Evolutionary conservation across 2,329 filamentous ascomycete genomes (phyloP), one percentile per base, ranked within the genome.

Genomic region (Aspergillus spinulosporus): DNA sequence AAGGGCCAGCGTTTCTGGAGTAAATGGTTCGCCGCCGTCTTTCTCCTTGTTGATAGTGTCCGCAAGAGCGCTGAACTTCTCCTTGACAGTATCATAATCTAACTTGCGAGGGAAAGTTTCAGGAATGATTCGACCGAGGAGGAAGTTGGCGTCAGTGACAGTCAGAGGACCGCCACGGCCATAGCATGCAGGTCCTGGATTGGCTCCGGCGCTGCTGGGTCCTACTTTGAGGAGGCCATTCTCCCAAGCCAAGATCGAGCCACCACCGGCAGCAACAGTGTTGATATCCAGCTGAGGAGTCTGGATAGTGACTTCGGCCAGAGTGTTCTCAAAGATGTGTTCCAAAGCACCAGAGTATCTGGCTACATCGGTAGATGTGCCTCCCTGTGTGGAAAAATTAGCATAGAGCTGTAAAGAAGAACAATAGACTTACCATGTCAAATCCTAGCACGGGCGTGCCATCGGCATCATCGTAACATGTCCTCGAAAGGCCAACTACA

Each of bases 201-300:
- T 92, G 2, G 92, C 92, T 37, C 90, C 89, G 0, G 92, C 92
- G 3, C 90, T 96, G 70, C 96, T 92, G 0, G 92, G 92, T 0
- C 92, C 92, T 9, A 97, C 92, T 0, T 94, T 90, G 65, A 97
- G 97, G 0, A 97, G 79, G 0, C 92, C 92, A 62, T 96, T 96
- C 60, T 84, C 86, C 82, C 91, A 96, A 73, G 95, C 94, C 2
- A 97, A 79, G 36, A 77, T 76, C 1, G 76, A 78, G 15, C 76
- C 76, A 60, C 92, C 92, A 45, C 92, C 92, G 2, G 92, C 92
- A 5, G 92, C 92, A 1, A 97, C 92, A 0, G 92, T 97, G 72
- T 96, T 96, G 76, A 96, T 96, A 67, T 96, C 92, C 0, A 96
- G 82, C 67, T 96, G 92, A 0, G 92, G 92, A 1, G 89, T 92